phyloP scores from a whole-genome alignment of 805 yeast genomes.

The Grigorovia humatica region DNA sequence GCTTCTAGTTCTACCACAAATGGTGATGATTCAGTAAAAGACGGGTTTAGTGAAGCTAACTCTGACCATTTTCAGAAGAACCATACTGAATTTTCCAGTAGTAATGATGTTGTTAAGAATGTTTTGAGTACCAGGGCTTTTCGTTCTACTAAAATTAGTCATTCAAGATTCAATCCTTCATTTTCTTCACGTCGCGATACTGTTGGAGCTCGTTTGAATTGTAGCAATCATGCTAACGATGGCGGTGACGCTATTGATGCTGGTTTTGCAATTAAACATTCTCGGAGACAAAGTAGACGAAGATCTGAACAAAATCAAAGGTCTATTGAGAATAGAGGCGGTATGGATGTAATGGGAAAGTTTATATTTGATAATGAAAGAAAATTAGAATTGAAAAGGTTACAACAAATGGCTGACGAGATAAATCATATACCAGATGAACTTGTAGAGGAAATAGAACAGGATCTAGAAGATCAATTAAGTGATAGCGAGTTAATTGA shows the following conservation, averaged over 20 bases:
- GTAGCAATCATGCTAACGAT: background rate
- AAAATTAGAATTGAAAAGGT: constrained; percentile 7
- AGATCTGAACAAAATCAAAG: background rate
- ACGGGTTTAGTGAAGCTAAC: too few species aligned
- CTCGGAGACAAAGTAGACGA: background rate
- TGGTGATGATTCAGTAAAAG: too few species aligned
- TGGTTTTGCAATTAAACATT: background rate
- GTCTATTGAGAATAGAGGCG: constrained; percentile 15
- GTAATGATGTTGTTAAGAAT: background rate
- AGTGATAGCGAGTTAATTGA: constrained; percentile 14
- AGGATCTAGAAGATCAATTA: constrained; percentile 1
- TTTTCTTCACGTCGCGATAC: too few species aligned
- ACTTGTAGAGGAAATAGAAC: constrained; percentile 7
- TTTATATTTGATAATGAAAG: constrained; percentile 20
- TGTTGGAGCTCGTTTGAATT: too few species aligned
- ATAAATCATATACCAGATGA: constrained; percentile 14
- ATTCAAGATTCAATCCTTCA: too few species aligned
- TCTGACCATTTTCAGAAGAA: too few species aligned
- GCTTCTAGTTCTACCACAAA: too few species aligned
- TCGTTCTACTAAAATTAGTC: background rate
- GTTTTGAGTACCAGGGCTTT: background rate
- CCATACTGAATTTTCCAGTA: too few species aligned
- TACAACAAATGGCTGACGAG: constrained; percentile 12
- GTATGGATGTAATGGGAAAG: constrained; percentile 19
- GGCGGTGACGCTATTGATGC: background rate